Evolutionary conservation across 2,329 filamentous ascomycete species (phyloP), one percentile per base, ranked within the genome.

Genomic region (Colletotrichum nymphaeae): DNA sequence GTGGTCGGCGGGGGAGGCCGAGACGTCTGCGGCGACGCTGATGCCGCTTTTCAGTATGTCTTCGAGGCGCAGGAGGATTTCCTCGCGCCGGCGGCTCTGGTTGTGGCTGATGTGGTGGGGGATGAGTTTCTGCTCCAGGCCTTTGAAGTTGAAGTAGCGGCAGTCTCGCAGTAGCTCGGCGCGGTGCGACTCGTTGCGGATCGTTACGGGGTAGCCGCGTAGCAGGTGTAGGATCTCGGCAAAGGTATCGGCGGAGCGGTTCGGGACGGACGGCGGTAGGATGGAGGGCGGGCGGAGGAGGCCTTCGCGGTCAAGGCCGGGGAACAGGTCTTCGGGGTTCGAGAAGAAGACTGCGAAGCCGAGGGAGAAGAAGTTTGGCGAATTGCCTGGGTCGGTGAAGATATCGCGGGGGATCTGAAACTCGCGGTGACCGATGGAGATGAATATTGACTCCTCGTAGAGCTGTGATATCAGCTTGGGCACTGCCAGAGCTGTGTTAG

Each of bases 311-410:
- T 95, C 91, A 1, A 98, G 89, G 1, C 95, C 96, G 0, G 96
- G 96, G 77, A 98, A 98, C 6, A 95, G 89, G 78, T 97, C 93
- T 16, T 90, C 88, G 0, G 94, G 94, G 2, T 91, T 91, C 19
- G 92, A 92, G 85, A 98, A 97, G 87, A 97, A 97, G 77, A 94
- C 90, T 49, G 92, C 93, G 79, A 97, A 98, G 72, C 95, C 95
- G 4, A 98, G 89, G 0, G 95, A 93, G 86, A 98, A 98, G 87
- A 95, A 98, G 82, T 98, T 98, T 14, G 95, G 95, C n/a, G 91
- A 92, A 83, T 98, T 95, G 30, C 95, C 96, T 1, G 95, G 94
- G 46, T 90, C 89, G 35, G 90, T 93, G 82, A 98, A 97, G 74
- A 97, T 88, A 77, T 97, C 94, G 75, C 95, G 93, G 2, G 2